Base-by-base conservation (phyloP, 2,329 filamentous ascomycete species). In the Pseudocercospora eumusae region DNA sequence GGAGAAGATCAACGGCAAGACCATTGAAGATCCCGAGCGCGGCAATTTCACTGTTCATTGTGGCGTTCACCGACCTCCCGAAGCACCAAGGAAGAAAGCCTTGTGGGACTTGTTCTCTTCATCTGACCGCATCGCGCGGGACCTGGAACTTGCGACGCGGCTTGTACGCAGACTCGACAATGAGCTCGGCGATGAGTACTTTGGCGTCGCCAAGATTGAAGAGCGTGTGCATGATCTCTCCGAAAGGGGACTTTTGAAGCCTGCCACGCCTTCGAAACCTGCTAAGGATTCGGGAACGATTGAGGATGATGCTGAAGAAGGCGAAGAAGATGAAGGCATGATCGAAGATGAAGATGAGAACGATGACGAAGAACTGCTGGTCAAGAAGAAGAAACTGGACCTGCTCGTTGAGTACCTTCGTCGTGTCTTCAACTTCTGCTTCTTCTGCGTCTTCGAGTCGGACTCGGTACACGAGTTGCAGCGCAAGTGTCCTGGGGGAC, bases 401-500 rank as follows among this genome's bases (percentile, higher is more conserved):
- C 82, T 99, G 36, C 84, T 96, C 76, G 95, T 98, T 57, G 95
- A 99, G 78, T 99, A 99, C 75, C 84, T 99, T 63, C 92, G 95
- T 57, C 88, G 95, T 15, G 95, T 99, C 57, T 96, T 96, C 83
- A 97, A 95, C 78, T 98, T 99, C 79, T 99, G 95, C 81, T 97
- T 99, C 82, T 99, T 98, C 81, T 99, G 95, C 75, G 96, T 99
- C 4, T 98, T 99, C 69, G 95, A 99, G 78, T 95, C 92, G 73
- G 95, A 99, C 76, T 98, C 93, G 0, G 88, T 98, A 21, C 95
- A 99, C 73, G 95, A 99, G 78, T 82, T 99, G 68, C 93, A 91
- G 44, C 88, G 95, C 63, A 98, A 99, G 78, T 99, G 95, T 71
- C 92, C 95, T 25, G 95, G 95, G 45, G 95, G 95, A n/a, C 95